Evolutionary conservation across 306 rosid genomes (phyloP), one percentile per base, ranked within the genome.

Genomic region (Rubus idaeus): DNA sequence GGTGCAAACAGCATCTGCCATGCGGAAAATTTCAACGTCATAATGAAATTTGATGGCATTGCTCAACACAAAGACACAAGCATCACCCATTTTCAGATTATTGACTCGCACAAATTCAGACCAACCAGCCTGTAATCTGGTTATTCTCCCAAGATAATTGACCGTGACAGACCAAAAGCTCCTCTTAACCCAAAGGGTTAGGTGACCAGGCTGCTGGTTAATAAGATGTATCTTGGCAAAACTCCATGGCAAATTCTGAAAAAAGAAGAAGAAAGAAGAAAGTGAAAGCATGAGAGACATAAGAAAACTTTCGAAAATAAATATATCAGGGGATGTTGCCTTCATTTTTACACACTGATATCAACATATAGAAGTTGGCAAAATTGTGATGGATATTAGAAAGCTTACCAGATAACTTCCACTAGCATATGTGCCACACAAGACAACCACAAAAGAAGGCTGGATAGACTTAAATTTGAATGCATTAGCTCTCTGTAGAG

Each of bases 371-470:
- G 6, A 21, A 58, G 64, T 26, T 23, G 10, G 11, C 3, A 39
- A 16, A 71, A n/a, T 83, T 73, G 51, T 75, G 62, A 47, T 60
- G 68, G 10, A 58, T 77, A 75, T 23, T 23, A 66, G 71, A 79
- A 83, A 8, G 60, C 39, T 46, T 65, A 46, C 86, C 83, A 83
- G 5, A 74, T 58, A n/a, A 21, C 4, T 2, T 23, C 42, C 12
- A 5, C 10, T 0, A 14, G 18, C 52, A 47, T 46, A 46, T 46
- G 20, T 11, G 42, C 4, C 7, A 17, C n/a, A 4, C 37, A 81
- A 30, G 5, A 18, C 11, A 3, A 76, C 63, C 45, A 62, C 9
- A 41, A 45, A 81, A 20, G 55, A 76, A 42, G 63, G 77, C 9
- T 71, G 44, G 3, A 9, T 39, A 58, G 16, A 23, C 12, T 5